Percentiles rank a stretch among this genome's conserved stretches.
Evolutionary conservation across 2,329 filamentous ascomycete genomes (phyloP).

Genomic region (Lachnellula suecica): DNA sequence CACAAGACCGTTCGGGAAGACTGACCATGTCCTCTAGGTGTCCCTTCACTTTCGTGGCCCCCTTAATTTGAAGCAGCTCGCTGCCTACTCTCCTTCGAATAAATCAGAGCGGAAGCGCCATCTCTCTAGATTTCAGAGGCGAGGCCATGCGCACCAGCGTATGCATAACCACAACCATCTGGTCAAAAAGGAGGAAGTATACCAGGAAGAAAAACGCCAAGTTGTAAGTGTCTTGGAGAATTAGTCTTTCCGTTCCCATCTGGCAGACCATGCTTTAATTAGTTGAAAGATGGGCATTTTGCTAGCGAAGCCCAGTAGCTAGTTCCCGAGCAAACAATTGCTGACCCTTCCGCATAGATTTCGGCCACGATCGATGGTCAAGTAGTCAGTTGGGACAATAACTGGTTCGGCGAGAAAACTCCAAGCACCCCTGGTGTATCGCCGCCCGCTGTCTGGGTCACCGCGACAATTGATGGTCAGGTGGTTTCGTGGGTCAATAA

Average conservation of each 20-base stretch:
- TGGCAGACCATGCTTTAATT: no score
- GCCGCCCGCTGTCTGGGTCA: constrained; percentile 22
- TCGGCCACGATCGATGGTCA: constrained; percentile 59
- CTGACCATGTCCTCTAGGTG: constrained; percentile 45
- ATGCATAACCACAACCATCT: constrained; percentile 42
- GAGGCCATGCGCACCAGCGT: constrained; percentile 47
- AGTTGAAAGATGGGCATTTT: no score
- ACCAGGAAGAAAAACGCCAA: constrained; percentile 47
- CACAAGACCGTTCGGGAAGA: neutral
- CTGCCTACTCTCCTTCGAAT: constrained; percentile 60
- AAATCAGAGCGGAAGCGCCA: constrained; percentile 34
- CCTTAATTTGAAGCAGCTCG: constrained; percentile 64
- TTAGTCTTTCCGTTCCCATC: neutral
- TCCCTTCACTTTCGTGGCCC: constrained; percentile 74
- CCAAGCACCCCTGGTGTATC: constrained; percentile 10
- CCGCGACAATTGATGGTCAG: constrained; percentile 26
- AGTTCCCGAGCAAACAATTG: neutral
- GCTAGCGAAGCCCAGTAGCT: no score
- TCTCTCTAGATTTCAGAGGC: constrained; percentile 32
- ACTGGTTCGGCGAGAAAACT: constrained; percentile 38
- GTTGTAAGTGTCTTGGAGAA: constrained; percentile 13
- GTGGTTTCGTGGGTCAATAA: constrained; percentile 24
- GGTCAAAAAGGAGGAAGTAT: constrained; percentile 33
- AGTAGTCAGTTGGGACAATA: constrained; percentile 58
- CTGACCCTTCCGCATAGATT: constrained; percentile 33